Evolutionary conservation across 192 early-diverging fungal species (phyloP).

Genomic region (Pilaira anomala): DNA sequence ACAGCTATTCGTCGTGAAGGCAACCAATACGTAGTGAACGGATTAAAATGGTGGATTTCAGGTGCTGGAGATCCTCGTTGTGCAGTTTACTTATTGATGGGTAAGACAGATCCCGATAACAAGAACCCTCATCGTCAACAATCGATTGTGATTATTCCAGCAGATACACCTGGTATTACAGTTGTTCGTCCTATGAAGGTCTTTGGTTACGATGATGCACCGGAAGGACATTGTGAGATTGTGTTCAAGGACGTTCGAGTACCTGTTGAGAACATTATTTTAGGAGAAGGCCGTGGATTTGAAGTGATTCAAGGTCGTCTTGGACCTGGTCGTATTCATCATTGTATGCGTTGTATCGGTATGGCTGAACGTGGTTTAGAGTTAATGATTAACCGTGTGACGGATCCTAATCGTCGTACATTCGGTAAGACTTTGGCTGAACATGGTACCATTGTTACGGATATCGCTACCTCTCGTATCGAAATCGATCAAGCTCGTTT

Average conservation of each 20-base stretch:
- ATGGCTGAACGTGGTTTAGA: constrained; percentile 91
- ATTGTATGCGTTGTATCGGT: constrained; percentile 96
- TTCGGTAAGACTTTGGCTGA: constrained; percentile 85
- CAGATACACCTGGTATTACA: constrained; percentile 75
- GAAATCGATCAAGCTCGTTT: constrained; percentile 90
- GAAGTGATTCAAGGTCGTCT: constrained; percentile 97
- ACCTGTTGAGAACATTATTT: constrained; percentile 81
- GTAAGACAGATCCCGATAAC: constrained; percentile 72
- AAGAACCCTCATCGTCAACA: constrained; percentile 81
- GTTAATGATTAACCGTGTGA: constrained; percentile 77
- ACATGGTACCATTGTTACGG: constrained; percentile 78
- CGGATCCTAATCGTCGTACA: constrained; percentile 71
- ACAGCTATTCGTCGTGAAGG: constrained; percentile 70
- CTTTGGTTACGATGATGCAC: constrained; percentile 95
- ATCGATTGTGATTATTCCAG: constrained; percentile 84
- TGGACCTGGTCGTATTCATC: constrained; percentile 97
- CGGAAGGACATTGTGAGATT: constrained; percentile 95
- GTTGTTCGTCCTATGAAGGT: constrained; percentile 84
- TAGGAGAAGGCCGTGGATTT: constrained; percentile 97
- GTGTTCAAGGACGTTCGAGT: constrained; percentile 86
- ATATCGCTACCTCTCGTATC: constrained; percentile 84
- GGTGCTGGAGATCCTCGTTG: constrained; percentile 94
- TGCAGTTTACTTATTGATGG: constrained; percentile 89
- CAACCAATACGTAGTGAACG: constrained; percentile 68
- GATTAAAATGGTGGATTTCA: constrained; percentile 98